phyloP scores from a whole-genome alignment of 2,329 filamentous ascomycete genomes.

The Neofusicoccum parvum region DNA sequence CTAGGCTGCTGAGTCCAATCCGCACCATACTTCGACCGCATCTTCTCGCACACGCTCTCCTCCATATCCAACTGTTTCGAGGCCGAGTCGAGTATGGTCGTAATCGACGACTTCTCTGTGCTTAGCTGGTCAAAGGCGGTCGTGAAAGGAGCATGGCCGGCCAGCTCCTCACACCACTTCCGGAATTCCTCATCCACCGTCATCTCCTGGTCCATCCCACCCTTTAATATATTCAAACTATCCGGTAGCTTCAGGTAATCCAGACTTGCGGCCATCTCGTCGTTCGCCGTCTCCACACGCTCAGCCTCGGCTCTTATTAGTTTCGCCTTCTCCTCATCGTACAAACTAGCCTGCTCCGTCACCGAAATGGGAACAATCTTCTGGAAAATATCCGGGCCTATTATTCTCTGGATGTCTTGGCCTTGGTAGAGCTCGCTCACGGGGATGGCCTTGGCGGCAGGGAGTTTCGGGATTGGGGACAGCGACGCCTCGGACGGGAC shows the following conservation, averaged over 20 bases:
- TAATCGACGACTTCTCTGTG: conserved; percentile 74
- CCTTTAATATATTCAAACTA: conserved; percentile 88
- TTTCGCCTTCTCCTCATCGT: conserved; percentile 98
- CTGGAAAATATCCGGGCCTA: conserved; percentile 93
- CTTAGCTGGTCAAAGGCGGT: conserved; percentile 78
- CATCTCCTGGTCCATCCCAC: conserved; percentile 87
- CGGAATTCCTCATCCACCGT: conserved; percentile 88
- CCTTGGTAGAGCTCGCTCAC: conserved; percentile 96
- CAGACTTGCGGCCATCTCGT: conserved; percentile 92
- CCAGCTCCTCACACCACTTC: conserved; percentile 91
- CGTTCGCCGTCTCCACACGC: conserved; percentile 86
- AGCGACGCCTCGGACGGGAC: conserved; percentile 85
- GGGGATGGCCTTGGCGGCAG: conserved; percentile 94
- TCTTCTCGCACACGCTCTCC: conserved; percentile 97
- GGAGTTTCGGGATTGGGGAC: conserved; percentile 81
- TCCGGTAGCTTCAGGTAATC: conserved; percentile 91
- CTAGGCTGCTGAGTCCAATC: conserved; percentile 99
- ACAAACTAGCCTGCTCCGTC: conserved; percentile 93
- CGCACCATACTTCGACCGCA: conserved; percentile 93
- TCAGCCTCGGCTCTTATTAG: conserved; percentile 91
- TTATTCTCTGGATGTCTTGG: conserved; percentile 95
- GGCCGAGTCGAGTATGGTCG: conserved; percentile 73
- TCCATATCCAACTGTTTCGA: conserved; percentile 93
- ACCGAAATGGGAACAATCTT: conserved; percentile 96
- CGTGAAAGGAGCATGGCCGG: conserved; percentile 77